Percentiles rank a stretch among this genome's conserved stretches.
These are phyloP conservation scores for Caryopteris hybrid DNA, from an alignment of 305 asterid species.

Conservation along the genomic window DNA sequence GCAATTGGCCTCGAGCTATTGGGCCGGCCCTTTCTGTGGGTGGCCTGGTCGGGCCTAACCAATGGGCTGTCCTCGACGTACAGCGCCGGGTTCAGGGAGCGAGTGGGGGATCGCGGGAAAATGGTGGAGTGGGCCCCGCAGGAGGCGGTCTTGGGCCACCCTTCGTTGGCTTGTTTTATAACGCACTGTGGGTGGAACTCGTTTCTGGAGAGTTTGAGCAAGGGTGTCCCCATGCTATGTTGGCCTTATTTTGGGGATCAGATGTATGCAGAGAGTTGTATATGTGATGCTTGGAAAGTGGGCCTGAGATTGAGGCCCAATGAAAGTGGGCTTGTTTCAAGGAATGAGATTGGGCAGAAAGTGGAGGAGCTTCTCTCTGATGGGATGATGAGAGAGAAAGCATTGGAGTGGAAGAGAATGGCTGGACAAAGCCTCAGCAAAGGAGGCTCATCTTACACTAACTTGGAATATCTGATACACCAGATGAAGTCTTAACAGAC, in stretches of 20 bases:
- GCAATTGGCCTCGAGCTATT: constrained; percentile 40
- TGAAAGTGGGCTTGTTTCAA: constrained; percentile 31
- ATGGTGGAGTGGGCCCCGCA: constrained; percentile 64
- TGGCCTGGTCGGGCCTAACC: constrained; percentile 44
- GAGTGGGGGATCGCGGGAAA: constrained; percentile 34
- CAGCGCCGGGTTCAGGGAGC: constrained; percentile 13
- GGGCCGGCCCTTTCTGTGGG: constrained; percentile 53
- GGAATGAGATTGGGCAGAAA: constrained; percentile 31
- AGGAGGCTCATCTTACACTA: constrained; percentile 34
- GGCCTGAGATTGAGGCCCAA: constrained; percentile 30
- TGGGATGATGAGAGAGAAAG: constrained; percentile 25
- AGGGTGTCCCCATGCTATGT: constrained; percentile 54
- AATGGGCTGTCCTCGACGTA: constrained; percentile 5
- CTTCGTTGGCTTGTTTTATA: constrained; percentile 37
- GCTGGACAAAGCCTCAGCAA: constrained; percentile 27
- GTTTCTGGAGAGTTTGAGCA: constrained; percentile 46
- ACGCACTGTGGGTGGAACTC: constrained; percentile 68
- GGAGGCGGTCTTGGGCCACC: constrained; percentile 45
- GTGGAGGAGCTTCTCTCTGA: constrained; percentile 31
- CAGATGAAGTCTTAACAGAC: constrained; percentile 24
- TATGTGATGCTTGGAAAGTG: constrained; percentile 49
- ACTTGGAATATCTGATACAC: constrained; percentile 23
- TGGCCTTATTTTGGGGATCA: constrained; percentile 75
- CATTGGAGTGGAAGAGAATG: constrained; percentile 24
- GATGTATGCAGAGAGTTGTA: constrained; percentile 35